Base-by-base conservation (phyloP, 352 stramenopile species). In the Globisporangium echinulatum region DNA sequence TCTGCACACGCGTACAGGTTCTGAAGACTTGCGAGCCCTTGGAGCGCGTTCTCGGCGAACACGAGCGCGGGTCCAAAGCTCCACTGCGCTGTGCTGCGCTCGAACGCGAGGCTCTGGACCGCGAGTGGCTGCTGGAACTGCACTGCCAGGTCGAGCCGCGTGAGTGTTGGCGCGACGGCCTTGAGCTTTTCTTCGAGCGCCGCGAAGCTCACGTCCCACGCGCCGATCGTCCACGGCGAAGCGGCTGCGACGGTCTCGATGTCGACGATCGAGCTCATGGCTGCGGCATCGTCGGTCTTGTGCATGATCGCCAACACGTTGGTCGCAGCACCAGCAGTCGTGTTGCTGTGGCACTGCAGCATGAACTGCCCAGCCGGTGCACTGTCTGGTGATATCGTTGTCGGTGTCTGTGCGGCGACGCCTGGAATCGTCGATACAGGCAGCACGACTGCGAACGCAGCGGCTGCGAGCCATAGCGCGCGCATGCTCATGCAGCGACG, bases 151-250 rank as follows among this genome's bases (percentile, higher is more conserved):
- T 64, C 37, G 47, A 65, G 36, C 25, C 76, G 53, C 46, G 73
- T 68, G 6, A 77, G 57, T 38, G 77, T 50, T 38, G 79, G 39
- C 39, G 59, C 49, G 40, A 71, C 53, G 13, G 33, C 38, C 10
- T 71, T 51, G 33, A 62, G 43, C 10, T 39, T 56, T 17, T 13
- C 52, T 7, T 60, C 37, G 36, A 72, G 63, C 47, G 67, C 4
- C 25, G 58, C 47, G 9, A 77, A 4, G 19, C 62, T 60, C 25
- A 44, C 7, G 17, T 66, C 70, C 70, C 69, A 80, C 43, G 62
- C 68, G 15, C 56, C 55, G 11, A 85, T 57, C 50, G 48, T 65
- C 75, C 72, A 85, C 25, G 65, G 57, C 19, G 49, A 51, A 2
- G 42, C 47, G 17, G 54, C 15, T 56, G 67, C 52, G 42, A 70